Evolutionary conservation across 371 early-diverging fungal genomes (phyloP).

Genomic region (Rhizoclosmatium hyalinum): DNA sequence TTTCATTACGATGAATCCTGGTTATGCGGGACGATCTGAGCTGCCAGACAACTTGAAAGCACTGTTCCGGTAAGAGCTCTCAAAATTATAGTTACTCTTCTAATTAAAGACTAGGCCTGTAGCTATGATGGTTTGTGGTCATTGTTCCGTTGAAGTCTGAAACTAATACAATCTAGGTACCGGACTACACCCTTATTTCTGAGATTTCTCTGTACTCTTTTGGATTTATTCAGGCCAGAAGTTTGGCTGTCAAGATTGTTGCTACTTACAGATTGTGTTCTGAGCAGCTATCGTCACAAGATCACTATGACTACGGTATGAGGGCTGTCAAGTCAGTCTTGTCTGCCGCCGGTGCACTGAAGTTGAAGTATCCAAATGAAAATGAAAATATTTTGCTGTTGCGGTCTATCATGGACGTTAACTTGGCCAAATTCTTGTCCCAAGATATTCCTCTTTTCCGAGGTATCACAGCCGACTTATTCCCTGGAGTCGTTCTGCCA

Average conservation of each 20-base stretch:
- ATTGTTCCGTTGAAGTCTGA: neutral
- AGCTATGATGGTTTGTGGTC: conserved; percentile 58
- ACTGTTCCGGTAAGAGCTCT: conserved; percentile 48
- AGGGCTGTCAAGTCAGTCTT: conserved; percentile 66
- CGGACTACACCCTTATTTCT: conserved; percentile 64
- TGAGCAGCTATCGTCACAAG: conserved; percentile 61
- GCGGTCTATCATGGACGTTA: conserved; percentile 59
- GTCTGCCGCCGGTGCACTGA: conserved; percentile 55
- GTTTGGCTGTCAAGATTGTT: conserved; percentile 56
- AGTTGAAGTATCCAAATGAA: conserved; percentile 56
- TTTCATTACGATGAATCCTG: conserved; percentile 72
- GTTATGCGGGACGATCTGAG: conserved; percentile 65
- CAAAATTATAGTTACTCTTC: neutral
- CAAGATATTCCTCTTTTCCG: conserved; percentile 64
- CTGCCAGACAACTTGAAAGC: conserved; percentile 66
- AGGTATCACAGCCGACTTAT: conserved; percentile 63
- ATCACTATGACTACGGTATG: conserved; percentile 68
- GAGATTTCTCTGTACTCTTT: conserved; percentile 63
- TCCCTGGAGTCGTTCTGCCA: conserved; percentile 59
- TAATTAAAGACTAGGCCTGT: conserved; percentile 45
- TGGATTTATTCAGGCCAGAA: conserved; percentile 57
- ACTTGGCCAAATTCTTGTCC: conserved; percentile 59
- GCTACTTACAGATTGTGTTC: conserved; percentile 61
- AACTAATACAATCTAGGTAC: conserved; percentile 43
- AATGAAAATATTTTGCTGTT: conserved; percentile 57